phyloP scores from a whole-genome alignment of 73 alveolate genomes.

The Paramecium sexaurelia region DNA sequence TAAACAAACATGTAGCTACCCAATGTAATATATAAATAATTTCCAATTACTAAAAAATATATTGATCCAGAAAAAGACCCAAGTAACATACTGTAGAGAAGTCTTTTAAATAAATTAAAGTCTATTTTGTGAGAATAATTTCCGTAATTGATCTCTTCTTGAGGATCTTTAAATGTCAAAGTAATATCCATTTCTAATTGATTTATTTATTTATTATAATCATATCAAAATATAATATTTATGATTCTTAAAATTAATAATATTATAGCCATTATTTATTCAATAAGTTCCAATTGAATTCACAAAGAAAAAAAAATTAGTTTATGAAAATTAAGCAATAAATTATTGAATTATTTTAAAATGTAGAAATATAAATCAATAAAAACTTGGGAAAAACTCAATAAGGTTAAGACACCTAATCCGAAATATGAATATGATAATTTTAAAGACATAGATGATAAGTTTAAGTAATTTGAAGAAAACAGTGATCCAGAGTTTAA shows the following conservation, averaged over 20 bases:
- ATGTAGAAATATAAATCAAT: conserved; percentile 48
- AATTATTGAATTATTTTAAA: neutral
- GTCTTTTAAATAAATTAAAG: neutral
- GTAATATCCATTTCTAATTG: conserved; percentile 12
- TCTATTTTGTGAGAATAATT: neutral
- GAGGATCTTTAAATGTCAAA: neutral
- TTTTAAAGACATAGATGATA: neutral
- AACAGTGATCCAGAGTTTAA: neutral
- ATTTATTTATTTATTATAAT: neutral
- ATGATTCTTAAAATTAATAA: neutral
- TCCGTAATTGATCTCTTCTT: neutral
- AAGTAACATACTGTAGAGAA: neutral
- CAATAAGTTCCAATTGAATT: neutral
- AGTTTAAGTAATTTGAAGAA: neutral
- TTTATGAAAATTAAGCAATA: neutral
- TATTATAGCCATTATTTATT: neutral
- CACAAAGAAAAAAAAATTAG: neutral
- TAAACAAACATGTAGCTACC: neutral
- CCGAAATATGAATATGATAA: neutral
- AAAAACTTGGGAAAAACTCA: conserved; percentile 33
- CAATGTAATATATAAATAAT: neutral
- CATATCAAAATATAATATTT: neutral
- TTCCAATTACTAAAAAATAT: neutral
- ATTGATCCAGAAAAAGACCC: conserved; percentile 8
- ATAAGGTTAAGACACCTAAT: neutral